Evolutionary conservation across 2,329 filamentous ascomycete genomes (phyloP), one percentile per base, ranked within the genome.

Genomic region (Orbilia brochopaga): DNA sequence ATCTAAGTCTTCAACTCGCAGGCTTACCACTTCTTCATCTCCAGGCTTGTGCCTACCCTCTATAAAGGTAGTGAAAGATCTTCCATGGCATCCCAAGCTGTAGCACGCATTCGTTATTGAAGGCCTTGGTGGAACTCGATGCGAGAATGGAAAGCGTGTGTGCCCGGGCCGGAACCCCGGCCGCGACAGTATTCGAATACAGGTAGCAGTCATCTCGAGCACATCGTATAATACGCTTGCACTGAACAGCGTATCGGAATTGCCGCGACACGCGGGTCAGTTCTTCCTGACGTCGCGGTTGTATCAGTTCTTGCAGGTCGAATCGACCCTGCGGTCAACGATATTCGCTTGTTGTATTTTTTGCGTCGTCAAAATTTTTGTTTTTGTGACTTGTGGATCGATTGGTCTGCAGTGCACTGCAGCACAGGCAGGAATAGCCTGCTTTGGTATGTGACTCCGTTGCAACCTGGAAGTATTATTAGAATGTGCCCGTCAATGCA

Each of bases 141-240:
- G 4, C 8, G 4, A 4, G 27, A 8, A 3, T 3, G 27, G 27
- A 32, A 32, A 32, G 27, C 27, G 27, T 8, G 8, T 17, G 40
- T 44, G 40, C 11, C 40, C 30, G 55, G 51, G 35, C 56, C 58
- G 23, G 40, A 42, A n/a, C 27, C 37, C 51, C 2, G 56, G 11
- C 44, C 65, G 65, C 52, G 35, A 32, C 19, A 58, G 42, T 48
- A 40, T 54, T 37, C 27, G 44, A 46, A 58, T 58, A 44, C 44
- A 54, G 27, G 24, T 11, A 32, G 48, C 21, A 44, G 23, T 69
- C 65, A 69, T 69, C 53, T 69, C 44, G 42, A 8, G 53, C 58
- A 52, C 53, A 69, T 69, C 24, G 23, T 58, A 46, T 30, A 17
- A 15, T 44, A 11, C 4, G 7, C 44, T 11, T 35, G 46, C 24